Conservation (phyloP, 345 rosid species). For the Aquilaria malaccensis region DNA sequence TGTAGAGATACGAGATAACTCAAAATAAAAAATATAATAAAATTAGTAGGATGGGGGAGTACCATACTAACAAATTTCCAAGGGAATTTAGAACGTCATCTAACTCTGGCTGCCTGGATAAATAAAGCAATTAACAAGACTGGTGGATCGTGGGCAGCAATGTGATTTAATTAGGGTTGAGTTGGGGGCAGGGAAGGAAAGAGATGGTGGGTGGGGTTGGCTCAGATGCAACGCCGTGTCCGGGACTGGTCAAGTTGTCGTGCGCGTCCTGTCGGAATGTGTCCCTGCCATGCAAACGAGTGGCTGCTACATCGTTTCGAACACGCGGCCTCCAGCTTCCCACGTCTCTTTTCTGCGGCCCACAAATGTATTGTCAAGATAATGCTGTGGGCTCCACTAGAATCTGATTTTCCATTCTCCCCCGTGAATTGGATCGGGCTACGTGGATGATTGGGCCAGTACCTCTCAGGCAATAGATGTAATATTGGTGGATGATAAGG, state of each 20-base stretch:
- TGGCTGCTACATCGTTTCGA: slow-evolving; percentile 24
- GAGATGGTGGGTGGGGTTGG: not conserved
- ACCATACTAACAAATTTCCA: too few species aligned
- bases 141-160: not conserved
- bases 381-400: not conserved
- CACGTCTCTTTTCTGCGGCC: slow-evolving; percentile 28
- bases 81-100: too few species aligned
- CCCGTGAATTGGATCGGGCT: not conserved
- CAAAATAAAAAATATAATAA: too few species aligned
- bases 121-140: not conserved
- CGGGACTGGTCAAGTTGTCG: not conserved
- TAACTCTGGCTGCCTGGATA: too few species aligned
- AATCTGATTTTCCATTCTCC: not conserved
- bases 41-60: too few species aligned
- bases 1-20: too few species aligned
- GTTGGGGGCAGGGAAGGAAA: too few species aligned
- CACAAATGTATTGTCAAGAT: not conserved
- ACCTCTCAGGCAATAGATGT: too few species aligned
- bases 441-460: too few species aligned
- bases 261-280: too few species aligned
- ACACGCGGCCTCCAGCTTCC: slow-evolving; percentile 9
- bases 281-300: slow-evolving; percentile 23
- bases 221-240: not conserved
- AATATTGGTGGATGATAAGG: too few species aligned
- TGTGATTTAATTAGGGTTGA: not conserved